Evolutionary conservation across 2,329 filamentous ascomycete species (phyloP).

Genomic region (Aspergillus piperis): DNA sequence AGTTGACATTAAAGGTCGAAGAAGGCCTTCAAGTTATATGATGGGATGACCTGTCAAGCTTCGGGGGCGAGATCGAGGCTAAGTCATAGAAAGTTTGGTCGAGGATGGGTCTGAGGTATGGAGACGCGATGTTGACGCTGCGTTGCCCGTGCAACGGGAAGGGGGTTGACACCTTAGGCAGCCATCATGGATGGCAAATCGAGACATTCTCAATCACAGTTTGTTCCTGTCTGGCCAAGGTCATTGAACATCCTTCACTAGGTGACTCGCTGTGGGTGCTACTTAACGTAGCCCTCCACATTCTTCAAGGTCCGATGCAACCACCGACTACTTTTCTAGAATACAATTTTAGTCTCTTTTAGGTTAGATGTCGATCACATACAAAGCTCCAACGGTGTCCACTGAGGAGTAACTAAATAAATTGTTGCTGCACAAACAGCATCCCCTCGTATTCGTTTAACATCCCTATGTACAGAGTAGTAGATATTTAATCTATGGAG

Average conservation of each 20-base stretch:
- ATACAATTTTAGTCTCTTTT: neutral
- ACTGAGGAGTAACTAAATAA: neutral
- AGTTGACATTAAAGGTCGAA: neutral
- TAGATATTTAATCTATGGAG: too few species aligned
- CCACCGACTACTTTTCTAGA: too few species aligned
- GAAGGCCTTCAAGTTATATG: neutral
- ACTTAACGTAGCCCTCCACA: too few species aligned
- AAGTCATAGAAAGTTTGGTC: neutral
- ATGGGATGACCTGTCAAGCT: neutral
- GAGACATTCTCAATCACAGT: too few species aligned
- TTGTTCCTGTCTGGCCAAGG: too few species aligned
- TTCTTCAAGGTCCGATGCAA: too few species aligned
- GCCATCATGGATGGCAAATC: neutral
- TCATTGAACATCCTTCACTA: too few species aligned
- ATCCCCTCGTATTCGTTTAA: too few species aligned
- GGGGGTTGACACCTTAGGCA: constrained; percentile 14
- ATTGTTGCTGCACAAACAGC: too few species aligned
- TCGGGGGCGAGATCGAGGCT: neutral
- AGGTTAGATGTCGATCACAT: neutral
- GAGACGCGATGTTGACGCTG: constrained; percentile 25
- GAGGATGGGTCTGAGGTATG: constrained; percentile 10
- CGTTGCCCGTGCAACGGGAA: constrained; percentile 23
- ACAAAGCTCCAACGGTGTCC: neutral
- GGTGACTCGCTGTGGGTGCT: too few species aligned
- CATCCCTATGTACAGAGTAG: too few species aligned